These are phyloP conservation scores for Wickerhamomyces pijperi DNA, from an alignment of 805 yeast species.

Conservation along the genomic window DNA sequence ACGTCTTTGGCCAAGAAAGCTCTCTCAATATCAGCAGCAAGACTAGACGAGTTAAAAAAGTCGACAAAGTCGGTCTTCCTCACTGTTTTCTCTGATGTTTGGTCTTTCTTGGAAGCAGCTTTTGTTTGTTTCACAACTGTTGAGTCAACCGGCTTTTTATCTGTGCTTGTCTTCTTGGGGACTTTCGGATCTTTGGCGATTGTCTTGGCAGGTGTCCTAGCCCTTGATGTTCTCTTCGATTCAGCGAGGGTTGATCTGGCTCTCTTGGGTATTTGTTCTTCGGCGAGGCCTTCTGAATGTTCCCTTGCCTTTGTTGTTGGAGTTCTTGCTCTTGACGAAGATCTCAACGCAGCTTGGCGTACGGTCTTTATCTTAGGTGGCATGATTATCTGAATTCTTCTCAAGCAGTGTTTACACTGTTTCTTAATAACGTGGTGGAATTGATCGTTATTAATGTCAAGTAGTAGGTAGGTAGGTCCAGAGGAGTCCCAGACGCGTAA, in stretches of 20 bases:
- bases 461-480: too few relatives aligned
- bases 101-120: too few relatives aligned
- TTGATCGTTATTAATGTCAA: too few relatives aligned
- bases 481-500: too few relatives aligned
- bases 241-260: not conserved
- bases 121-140: too few relatives aligned
- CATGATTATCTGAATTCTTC: too few relatives aligned
- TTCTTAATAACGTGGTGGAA: not conserved
- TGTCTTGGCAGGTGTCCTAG: not conserved
- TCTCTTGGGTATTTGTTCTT: not conserved
- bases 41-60: conserved; percentile 1
- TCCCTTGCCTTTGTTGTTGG: not conserved
- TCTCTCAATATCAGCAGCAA: conserved; percentile 4
- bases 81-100: too few relatives aligned
- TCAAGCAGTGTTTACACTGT: too few relatives aligned
- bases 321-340: not conserved
- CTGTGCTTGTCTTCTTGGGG: too few relatives aligned
- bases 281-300: not conserved
- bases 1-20: conserved; percentile 11
- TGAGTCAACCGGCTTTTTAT: too few relatives aligned
- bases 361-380: not conserved
- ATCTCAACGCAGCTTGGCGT: not conserved
- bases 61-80: too few relatives aligned
- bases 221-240: not conserved
- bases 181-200: too few relatives aligned